These are phyloP conservation scores for Colletotrichum sp. DNA, from an alignment of 2,329 filamentous ascomycete genomes.

Conservation along the genomic window DNA sequence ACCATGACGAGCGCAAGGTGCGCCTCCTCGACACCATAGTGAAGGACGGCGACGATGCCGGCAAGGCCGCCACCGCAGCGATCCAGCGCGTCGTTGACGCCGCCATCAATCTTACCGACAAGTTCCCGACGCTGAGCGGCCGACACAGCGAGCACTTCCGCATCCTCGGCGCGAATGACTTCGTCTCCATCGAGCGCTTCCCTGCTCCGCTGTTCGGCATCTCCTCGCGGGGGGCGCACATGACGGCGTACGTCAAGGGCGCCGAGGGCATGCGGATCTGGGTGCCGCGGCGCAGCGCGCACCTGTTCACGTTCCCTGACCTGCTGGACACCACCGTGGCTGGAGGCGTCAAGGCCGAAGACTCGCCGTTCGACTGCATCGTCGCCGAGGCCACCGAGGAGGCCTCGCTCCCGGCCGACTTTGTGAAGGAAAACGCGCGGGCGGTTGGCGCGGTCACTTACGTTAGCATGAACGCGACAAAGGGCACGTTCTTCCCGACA, in stretches of 20 bases:
- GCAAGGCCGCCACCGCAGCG: constrained; percentile 38
- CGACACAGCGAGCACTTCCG: constrained; percentile 49
- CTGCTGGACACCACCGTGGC: constrained; percentile 84
- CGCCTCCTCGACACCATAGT: constrained; percentile 31
- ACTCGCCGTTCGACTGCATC: constrained; percentile 70
- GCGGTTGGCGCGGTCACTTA: constrained; percentile 39
- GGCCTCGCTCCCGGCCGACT: constrained; percentile 47
- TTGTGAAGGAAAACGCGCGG: constrained; percentile 29
- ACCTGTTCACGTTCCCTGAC: constrained; percentile 74
- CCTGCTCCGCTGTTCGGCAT: constrained; percentile 71
- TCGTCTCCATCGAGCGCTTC: constrained; percentile 62
- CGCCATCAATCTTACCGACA: constrained; percentile 32
- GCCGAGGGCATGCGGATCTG: constrained; percentile 65
- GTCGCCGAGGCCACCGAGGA: constrained; percentile 78
- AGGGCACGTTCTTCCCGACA: constrained; percentile 29
- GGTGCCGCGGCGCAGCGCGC: constrained; percentile 70
- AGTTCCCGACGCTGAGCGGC: constrained; percentile 43
- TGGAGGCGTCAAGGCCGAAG: constrained; percentile 73
- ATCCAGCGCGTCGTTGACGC: constrained; percentile 44
- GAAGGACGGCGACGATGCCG: constrained; percentile 24
- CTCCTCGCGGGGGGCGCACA: constrained; percentile 68
- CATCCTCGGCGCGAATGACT: constrained; percentile 39
- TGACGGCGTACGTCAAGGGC: constrained; percentile 65
- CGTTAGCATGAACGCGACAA: constrained; percentile 9
- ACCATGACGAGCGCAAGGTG: constrained; percentile 35